phyloP scores from a whole-genome alignment of 805 yeast species.

The Cyberlindnera mississippiensis region DNA sequence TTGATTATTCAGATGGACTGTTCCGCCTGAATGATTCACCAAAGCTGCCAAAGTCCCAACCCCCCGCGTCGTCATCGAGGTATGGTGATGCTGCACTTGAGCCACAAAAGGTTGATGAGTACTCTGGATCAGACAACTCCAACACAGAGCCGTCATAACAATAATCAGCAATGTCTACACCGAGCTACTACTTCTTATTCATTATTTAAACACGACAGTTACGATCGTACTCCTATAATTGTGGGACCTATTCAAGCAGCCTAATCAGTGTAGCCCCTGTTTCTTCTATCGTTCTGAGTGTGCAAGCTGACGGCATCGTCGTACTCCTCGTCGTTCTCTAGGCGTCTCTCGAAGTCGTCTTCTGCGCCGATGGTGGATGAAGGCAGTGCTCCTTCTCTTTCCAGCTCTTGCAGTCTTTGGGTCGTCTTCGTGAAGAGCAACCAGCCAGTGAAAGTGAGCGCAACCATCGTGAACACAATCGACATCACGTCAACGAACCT shows the following conservation, averaged over 20 bases:
- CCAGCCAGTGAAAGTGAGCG: slow-evolving; percentile 60
- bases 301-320: slow-evolving; percentile 12
- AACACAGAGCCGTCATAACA: not conserved
- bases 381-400: slow-evolving; percentile 15
- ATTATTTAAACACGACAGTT: no score
- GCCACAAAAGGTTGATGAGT: slow-evolving; percentile 21
- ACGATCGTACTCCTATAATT: not conserved
- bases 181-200: no score
- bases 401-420: slow-evolving; percentile 32
- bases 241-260: not conserved
- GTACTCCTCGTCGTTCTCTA: slow-evolving; percentile 13
- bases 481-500: slow-evolving; percentile 61
- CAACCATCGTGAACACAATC: slow-evolving; percentile 50
- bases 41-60: slow-evolving; percentile 2
- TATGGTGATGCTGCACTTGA: slow-evolving; percentile 6
- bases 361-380: slow-evolving; percentile 7
- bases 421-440: slow-evolving; percentile 56
- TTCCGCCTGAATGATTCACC: slow-evolving; percentile 4
- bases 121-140: slow-evolving; percentile 11
- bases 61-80: not conserved
- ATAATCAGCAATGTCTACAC: no score
- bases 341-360: slow-evolving; percentile 19
- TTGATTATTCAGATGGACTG: slow-evolving; percentile 24
- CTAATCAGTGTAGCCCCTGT: slow-evolving; percentile 2
- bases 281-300: slow-evolving; percentile 11